Conservation (phyloP, 768 basidiomycete genomes). For the Rhizopogon roseolus region DNA sequence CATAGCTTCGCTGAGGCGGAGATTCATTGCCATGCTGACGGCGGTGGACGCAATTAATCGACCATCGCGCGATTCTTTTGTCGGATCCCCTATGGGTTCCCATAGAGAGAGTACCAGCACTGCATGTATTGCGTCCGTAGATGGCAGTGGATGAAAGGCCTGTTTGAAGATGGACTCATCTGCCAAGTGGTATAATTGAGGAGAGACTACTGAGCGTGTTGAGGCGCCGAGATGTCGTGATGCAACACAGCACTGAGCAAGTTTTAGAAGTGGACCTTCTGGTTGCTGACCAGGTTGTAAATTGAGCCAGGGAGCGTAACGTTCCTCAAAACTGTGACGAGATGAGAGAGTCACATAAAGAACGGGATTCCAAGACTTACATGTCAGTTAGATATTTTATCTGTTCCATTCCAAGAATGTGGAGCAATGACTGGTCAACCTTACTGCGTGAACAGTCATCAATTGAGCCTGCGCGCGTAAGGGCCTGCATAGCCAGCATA, state of each 20-base stretch:
- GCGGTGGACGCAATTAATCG: slow-evolving; percentile 36
- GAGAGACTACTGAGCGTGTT: slow-evolving; percentile 30
- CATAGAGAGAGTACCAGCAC: slow-evolving; percentile 40
- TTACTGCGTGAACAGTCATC: slow-evolving; percentile 18
- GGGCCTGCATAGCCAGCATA: slow-evolving; percentile 40
- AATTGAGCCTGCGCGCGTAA: slow-evolving; percentile 26
- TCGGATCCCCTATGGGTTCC: slow-evolving; percentile 34
- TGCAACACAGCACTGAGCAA: slow-evolving; percentile 43
- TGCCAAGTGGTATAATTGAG: slow-evolving; percentile 36
- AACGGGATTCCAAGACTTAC: slow-evolving; percentile 17
- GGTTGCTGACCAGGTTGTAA: slow-evolving; percentile 28
- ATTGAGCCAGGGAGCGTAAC: slow-evolving; percentile 40
- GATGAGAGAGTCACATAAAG: neutral
- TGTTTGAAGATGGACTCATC: slow-evolving; percentile 35
- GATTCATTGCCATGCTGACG: slow-evolving; percentile 42
- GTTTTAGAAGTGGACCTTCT: slow-evolving; percentile 32
- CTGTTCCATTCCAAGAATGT: slow-evolving; percentile 30
- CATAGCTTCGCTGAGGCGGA: slow-evolving; percentile 35
- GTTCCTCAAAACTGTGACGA: slow-evolving; percentile 33
- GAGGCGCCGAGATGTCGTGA: slow-evolving; percentile 37
- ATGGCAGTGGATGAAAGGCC: slow-evolving; percentile 37
- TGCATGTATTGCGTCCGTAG: slow-evolving; percentile 36
- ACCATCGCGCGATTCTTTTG: slow-evolving; percentile 31
- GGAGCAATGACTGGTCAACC: slow-evolving; percentile 23
- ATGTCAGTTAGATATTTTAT: slow-evolving; percentile 33